phyloP scores from a whole-genome alignment of 2,329 filamentous ascomycete genomes.

The Lizonia empirigonia region DNA sequence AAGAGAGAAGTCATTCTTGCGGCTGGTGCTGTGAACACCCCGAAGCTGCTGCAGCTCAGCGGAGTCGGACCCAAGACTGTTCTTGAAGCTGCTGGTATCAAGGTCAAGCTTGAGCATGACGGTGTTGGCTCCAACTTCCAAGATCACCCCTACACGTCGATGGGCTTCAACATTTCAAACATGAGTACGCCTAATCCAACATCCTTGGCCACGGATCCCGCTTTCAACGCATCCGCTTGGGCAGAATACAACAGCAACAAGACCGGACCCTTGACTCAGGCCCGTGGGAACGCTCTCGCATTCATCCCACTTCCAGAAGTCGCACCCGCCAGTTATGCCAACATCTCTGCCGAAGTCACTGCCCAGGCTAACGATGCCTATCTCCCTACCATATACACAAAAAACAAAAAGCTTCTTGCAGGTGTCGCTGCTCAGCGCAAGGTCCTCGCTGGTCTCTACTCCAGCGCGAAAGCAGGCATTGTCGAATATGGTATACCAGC shows the following conservation, averaged over 20 bases:
- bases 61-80: constrained; percentile 38
- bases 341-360: constrained; percentile 22
- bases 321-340: constrained; percentile 23
- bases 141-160: constrained; percentile 36
- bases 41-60: constrained; percentile 55
- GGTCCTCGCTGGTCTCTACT: constrained; percentile 32
- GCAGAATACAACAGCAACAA: constrained; percentile 32
- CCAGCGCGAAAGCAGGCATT: constrained; percentile 29
- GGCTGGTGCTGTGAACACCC: constrained; percentile 62
- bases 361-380: constrained; percentile 21
- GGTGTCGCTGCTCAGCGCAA: constrained; percentile 37
- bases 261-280: constrained; percentile 36
- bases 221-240: constrained; percentile 39
- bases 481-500: constrained; percentile 45
- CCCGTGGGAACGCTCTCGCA: constrained; percentile 34
- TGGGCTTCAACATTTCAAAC: constrained; percentile 30
- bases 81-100: constrained; percentile 35
- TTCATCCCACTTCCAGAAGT: constrained; percentile 36
- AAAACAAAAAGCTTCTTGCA: constrained; percentile 32
- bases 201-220: constrained; percentile 27
- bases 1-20: constrained; percentile 63
- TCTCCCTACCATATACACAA: constrained; percentile 32
- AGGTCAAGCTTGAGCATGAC: constrained; percentile 33
- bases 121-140: constrained; percentile 45
- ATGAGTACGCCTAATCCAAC: constrained; percentile 29